These are phyloP conservation scores for Amaranthus palmeri DNA, from an alignment of 148 eudicot species.

Conservation along the genomic window DNA sequence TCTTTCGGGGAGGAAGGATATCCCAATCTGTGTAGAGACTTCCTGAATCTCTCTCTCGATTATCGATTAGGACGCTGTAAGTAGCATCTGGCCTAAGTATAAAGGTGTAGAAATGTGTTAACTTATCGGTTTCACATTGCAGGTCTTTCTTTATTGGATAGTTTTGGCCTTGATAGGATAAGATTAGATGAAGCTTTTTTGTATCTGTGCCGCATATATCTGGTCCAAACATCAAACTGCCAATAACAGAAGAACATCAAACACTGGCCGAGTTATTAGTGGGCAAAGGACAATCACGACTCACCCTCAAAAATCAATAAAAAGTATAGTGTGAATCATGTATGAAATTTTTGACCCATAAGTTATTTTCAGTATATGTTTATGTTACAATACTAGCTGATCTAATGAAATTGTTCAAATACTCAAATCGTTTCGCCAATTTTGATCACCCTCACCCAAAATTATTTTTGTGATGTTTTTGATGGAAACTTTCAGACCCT, in stretches of 20 bases:
- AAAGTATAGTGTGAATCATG: too few relatives aligned
- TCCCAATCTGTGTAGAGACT: constrained; percentile 97
- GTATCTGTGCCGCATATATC: constrained; percentile 79
- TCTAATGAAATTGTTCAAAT: too few relatives aligned
- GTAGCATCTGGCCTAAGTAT: constrained; percentile 91
- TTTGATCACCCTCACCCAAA: background rate
- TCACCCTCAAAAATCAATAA: background rate
- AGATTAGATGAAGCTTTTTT: constrained; percentile 75
- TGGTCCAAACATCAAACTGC: constrained; percentile 89
- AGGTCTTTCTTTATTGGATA: constrained; percentile 70
- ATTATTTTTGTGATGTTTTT: background rate
- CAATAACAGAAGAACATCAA: background rate
- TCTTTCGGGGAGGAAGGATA: constrained; percentile 88
- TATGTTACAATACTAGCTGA: too few relatives aligned
- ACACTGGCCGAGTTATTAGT: too few relatives aligned
- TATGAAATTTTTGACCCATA: too few relatives aligned
- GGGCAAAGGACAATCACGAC: too few relatives aligned
- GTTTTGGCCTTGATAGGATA: constrained; percentile 79
- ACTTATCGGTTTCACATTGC: constrained; percentile 80
- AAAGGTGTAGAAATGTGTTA: constrained; percentile 91
- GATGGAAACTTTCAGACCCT: too few relatives aligned
- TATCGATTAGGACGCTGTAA: constrained; percentile 73
- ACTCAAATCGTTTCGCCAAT: too few relatives aligned
- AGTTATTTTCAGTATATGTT: too few relatives aligned
- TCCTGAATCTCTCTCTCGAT: constrained; percentile 87